These are phyloP conservation scores for Mortierella alpina DNA, from an alignment of 192 early-diverging fungal species.

Conservation along the genomic window DNA sequence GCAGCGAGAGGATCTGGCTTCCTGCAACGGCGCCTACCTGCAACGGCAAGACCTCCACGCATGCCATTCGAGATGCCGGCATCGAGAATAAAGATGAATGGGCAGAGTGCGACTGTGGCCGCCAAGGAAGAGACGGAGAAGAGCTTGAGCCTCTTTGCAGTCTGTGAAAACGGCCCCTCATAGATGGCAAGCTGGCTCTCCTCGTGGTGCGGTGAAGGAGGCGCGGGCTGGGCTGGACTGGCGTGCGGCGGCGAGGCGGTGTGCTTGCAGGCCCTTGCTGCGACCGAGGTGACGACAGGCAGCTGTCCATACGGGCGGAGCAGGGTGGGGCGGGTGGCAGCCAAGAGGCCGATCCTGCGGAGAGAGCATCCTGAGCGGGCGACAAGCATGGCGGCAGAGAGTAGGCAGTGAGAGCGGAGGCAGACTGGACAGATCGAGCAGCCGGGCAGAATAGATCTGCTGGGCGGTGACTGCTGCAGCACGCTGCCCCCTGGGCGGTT, in stretches of 20 bases:
- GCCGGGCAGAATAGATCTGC: no score
- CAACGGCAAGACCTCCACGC: slow-evolving; percentile 58
- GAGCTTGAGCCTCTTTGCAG: slow-evolving; percentile 64
- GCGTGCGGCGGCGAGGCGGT: neutral
- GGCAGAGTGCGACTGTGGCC: slow-evolving; percentile 60
- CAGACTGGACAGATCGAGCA: neutral
- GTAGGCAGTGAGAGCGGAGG: neutral
- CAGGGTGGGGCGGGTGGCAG: neutral
- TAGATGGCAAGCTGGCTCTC: slow-evolving; percentile 56
- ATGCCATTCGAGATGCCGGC: slow-evolving; percentile 60
- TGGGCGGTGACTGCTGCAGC: no score
- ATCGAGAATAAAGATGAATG: slow-evolving; percentile 64
- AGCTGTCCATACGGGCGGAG: slow-evolving; percentile 38
- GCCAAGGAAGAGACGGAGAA: slow-evolving; percentile 66
- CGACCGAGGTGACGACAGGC: slow-evolving; percentile 25
- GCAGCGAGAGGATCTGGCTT: neutral
- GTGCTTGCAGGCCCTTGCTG: slow-evolving; percentile 1
- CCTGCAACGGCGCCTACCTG: slow-evolving; percentile 45
- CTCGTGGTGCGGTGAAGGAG: slow-evolving; percentile 29
- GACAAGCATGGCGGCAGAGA: slow-evolving; percentile 15
- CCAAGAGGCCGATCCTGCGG: slow-evolving; percentile 14
- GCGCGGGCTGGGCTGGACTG: neutral
- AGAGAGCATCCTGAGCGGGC: slow-evolving; percentile 6
- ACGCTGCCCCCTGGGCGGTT: no score
- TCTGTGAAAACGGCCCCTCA: slow-evolving; percentile 61